These are phyloP conservation scores for Serendipita indica DNA, from an alignment of 768 basidiomycete genomes.

Conservation along the genomic window DNA sequence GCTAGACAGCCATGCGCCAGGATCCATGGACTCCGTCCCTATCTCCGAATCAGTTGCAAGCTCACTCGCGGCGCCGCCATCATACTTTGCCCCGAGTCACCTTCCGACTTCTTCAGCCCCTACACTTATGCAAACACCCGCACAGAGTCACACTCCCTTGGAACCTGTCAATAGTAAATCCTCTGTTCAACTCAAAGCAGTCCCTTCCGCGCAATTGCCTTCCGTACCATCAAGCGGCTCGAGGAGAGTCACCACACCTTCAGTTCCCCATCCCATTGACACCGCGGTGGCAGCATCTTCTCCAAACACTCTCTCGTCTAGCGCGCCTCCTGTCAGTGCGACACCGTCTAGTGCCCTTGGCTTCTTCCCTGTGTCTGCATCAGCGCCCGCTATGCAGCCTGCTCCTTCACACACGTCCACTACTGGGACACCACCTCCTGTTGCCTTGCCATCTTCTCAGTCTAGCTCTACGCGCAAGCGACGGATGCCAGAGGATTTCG, in stretches of 20 bases:
- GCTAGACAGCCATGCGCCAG: not conserved
- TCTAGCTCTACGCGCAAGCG: conserved; percentile 5
- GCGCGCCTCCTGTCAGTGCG: not conserved
- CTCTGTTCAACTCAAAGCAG: not conserved
- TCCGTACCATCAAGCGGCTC: not conserved
- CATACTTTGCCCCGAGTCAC: not conserved
- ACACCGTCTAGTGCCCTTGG: not conserved
- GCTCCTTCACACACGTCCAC: not conserved
- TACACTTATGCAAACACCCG: not conserved
- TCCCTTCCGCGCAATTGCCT: not conserved
- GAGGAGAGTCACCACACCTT: not conserved
- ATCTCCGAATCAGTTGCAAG: not conserved
- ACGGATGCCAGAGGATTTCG: conserved; percentile 1
- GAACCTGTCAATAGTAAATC: not conserved
- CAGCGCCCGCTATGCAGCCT: not conserved
- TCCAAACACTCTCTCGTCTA: not conserved
- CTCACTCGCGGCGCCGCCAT: not conserved
- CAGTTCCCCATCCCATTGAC: not conserved
- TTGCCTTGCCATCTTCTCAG: too few species aligned
- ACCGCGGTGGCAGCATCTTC: not conserved
- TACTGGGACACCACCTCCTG: not conserved
- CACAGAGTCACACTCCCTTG: not conserved
- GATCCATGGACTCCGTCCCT: not conserved
- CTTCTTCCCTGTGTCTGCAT: not conserved
- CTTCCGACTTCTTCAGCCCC: not conserved